A percentile compares a stretch with the other conserved stretches of the same genome.
Evolutionary conservation across 75 land plant species (phyloP).

Genomic region (Selaginella tamariscina): DNA sequence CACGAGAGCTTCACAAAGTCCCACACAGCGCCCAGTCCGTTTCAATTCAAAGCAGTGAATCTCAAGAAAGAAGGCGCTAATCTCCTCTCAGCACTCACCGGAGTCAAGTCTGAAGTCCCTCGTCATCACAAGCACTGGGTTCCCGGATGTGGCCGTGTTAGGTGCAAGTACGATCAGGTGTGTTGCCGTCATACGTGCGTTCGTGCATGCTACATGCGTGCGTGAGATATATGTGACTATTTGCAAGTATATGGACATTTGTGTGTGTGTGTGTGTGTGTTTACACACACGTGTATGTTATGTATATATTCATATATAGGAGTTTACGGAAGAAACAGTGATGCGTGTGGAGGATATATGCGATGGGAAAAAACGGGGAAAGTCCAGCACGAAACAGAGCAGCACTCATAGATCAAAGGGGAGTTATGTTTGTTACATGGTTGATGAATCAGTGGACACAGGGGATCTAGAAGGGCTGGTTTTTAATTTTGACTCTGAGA

Average conservation of each 20-base stretch:
- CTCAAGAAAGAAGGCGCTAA: slow-evolving; percentile 4
- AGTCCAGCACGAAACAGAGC: background rate
- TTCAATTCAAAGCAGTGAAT: background rate
- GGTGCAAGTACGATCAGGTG: slow-evolving; percentile 8
- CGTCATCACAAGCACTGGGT: background rate
- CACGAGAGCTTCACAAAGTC: background rate
- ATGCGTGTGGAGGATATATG: background rate
- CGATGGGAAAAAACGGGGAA: background rate
- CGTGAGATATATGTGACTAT: no score
- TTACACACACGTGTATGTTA: no score
- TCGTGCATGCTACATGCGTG: no score
- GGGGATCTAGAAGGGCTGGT: slow-evolving; percentile 5
- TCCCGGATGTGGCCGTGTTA: slow-evolving; percentile 2
- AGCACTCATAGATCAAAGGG: background rate
- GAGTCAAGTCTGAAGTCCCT: background rate
- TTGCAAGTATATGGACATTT: no score
- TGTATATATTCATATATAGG: no score
- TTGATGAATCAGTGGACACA: slow-evolving; percentile 4
- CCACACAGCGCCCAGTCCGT: background rate
- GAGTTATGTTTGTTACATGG: slow-evolving; percentile 1
- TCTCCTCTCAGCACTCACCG: background rate
- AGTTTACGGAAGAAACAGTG: background rate
- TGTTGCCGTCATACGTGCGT: no score
- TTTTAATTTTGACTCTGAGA: background rate
- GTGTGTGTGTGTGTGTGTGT: no score